Percentiles rank a stretch among this genome's conserved stretches.
Evolutionary conservation across 257 asterid species (phyloP).

Genomic region (Haberlea rhodopensis): DNA sequence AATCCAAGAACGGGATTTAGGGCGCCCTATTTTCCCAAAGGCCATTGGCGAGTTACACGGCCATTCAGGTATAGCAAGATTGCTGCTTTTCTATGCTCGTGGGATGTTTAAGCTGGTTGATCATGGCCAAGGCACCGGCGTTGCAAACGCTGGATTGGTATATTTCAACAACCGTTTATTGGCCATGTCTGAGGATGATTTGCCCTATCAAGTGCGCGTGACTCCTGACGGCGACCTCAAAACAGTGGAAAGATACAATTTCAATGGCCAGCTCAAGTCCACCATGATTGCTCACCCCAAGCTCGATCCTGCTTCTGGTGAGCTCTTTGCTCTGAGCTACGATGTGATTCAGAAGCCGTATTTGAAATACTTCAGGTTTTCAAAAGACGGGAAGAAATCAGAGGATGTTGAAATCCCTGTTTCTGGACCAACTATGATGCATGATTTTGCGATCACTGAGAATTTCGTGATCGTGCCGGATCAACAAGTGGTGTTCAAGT

Average conservation of each 20-base stretch:
- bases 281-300: constrained; percentile 99
- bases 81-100: constrained; percentile 79
- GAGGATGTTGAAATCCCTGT: constrained; percentile 82
- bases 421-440: constrained; percentile 93
- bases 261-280: constrained; percentile 53
- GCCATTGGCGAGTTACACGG: constrained; percentile 98
- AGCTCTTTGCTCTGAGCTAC: constrained; percentile 85
- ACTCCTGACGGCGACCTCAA: constrained; percentile 66
- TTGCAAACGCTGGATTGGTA: constrained; percentile 92
- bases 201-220: constrained; percentile 77
- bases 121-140: constrained; percentile 77
- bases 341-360: constrained; percentile 88
- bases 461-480: constrained; percentile 76
- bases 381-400: constrained; percentile 60
- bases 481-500: constrained; percentile 92
- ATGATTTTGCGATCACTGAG: constrained; percentile 95
- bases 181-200: constrained; percentile 96
- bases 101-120: constrained; percentile 69
- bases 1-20: constrained; percentile 63
- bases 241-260: constrained; percentile 62
- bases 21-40: constrained; percentile 86
- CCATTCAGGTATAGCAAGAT: constrained; percentile 83
- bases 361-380: constrained; percentile 70
- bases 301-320: constrained; percentile 82
- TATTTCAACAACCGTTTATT: constrained; percentile 70